A percentile compares a stretch with the other conserved stretches of the same genome.
Evolutionary conservation across 371 early-diverging fungal genomes (phyloP).

Genomic region (Syncephalastrum racemosum): DNA sequence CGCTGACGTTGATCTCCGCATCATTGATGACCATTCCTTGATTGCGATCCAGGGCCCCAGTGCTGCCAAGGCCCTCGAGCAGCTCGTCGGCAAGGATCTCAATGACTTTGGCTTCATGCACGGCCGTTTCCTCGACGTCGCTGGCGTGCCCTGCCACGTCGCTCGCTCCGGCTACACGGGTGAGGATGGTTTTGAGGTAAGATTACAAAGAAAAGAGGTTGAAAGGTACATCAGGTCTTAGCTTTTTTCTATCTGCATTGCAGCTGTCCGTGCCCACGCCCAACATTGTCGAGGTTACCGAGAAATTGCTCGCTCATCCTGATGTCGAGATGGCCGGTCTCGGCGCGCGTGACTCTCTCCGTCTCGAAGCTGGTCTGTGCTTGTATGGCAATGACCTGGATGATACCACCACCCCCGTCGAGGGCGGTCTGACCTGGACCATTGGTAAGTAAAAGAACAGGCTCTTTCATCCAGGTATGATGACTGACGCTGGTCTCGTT

Average conservation of each 20-base stretch:
- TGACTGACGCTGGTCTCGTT: no score
- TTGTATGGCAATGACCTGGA: slow-evolving; percentile 96
- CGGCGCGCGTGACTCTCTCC: slow-evolving; percentile 93
- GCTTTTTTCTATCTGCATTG: not conserved
- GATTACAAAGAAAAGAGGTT: slow-evolving; percentile 1
- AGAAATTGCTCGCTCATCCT: slow-evolving; percentile 69
- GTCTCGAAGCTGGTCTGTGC: slow-evolving; percentile 97
- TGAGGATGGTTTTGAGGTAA: slow-evolving; percentile 98
- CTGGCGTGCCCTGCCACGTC: slow-evolving; percentile 83
- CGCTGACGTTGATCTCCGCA: slow-evolving; percentile 83
- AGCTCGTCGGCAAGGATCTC: slow-evolving; percentile 55
- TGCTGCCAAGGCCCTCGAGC: slow-evolving; percentile 63
- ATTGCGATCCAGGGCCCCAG: slow-evolving; percentile 92
- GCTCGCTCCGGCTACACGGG: slow-evolving; percentile 98
- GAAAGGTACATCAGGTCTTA: not conserved
- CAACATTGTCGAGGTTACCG: slow-evolving; percentile 68
- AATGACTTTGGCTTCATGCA: slow-evolving; percentile 89
- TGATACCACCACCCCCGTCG: slow-evolving; percentile 90
- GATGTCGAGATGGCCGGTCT: slow-evolving; percentile 92
- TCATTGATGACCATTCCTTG: slow-evolving; percentile 83
- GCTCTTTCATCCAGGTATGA: no score
- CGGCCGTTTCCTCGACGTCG: slow-evolving; percentile 68
- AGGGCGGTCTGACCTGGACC: slow-evolving; percentile 95
- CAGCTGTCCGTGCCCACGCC: slow-evolving; percentile 82
- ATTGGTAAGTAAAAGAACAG: slow-evolving; percentile 64